Conservation (phyloP, 2,329 filamentous ascomycete species). For the Podosphaera aphanis region DNA sequence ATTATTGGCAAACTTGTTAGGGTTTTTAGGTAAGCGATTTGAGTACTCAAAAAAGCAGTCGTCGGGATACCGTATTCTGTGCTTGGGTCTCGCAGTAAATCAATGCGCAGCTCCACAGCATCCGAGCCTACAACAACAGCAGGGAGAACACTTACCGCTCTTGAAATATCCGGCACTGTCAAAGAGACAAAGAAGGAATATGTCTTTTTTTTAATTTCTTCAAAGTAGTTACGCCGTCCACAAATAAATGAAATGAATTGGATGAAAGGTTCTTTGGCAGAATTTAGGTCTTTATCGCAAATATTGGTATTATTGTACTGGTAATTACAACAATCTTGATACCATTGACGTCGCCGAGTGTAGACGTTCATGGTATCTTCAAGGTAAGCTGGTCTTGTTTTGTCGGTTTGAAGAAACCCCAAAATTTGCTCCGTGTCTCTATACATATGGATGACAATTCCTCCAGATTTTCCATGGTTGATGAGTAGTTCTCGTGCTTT, state of each 20-base stretch:
- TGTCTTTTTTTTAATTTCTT: conserved; percentile 35
- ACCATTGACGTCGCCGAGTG: conserved; percentile 70
- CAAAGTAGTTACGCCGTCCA: conserved; percentile 33
- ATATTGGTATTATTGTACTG: conserved; percentile 65
- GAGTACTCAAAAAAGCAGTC: conserved; percentile 55
- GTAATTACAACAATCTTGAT: conserved; percentile 78
- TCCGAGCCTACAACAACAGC: conserved; percentile 59
- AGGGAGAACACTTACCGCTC: conserved; percentile 37
- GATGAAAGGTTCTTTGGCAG: conserved; percentile 35
- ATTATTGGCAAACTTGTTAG: conserved; percentile 57
- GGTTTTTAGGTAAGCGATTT: conserved; percentile 58
- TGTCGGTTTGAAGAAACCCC: conserved; percentile 68
- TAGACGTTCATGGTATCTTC: conserved; percentile 86
- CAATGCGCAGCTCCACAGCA: conserved; percentile 82
- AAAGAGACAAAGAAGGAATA: conserved; percentile 85
- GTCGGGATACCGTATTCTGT: conserved; percentile 28
- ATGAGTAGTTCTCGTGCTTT: conserved; percentile 55
- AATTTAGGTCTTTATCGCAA: conserved; percentile 12
- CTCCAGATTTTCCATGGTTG: conserved; percentile 50
- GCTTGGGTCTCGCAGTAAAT: conserved; percentile 53
- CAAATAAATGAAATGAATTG: conserved; percentile 49
- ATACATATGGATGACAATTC: conserved; percentile 69
- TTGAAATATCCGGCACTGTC: conserved; percentile 52
- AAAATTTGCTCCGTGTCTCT: conserved; percentile 74
- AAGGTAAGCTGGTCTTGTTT: conserved; percentile 74